These are phyloP conservation scores for Talaromyces borbonicus DNA, from an alignment of 495 filamentous ascomycete genomes.

Conservation along the genomic window DNA sequence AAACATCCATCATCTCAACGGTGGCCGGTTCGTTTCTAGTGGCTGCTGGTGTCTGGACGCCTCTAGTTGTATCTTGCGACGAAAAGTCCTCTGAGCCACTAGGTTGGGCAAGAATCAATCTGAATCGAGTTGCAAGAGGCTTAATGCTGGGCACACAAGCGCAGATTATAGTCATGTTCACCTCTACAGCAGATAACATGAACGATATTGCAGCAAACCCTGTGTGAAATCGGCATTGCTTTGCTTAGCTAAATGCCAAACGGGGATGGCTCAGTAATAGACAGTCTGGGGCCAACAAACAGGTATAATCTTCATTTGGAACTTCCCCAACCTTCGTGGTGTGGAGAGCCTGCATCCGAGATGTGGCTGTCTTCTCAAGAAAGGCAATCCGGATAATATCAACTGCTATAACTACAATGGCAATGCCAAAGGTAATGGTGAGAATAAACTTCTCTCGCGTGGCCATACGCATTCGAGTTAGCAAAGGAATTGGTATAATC, in stretches of 20 bases:
- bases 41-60: slow-evolving; percentile 2
- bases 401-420: slow-evolving; percentile 61
- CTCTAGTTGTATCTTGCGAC: slow-evolving; percentile 20
- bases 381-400: slow-evolving; percentile 86
- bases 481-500: slow-evolving; percentile 61
- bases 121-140: slow-evolving; percentile 68
- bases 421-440: slow-evolving; percentile 55
- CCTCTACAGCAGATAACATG: slow-evolving; percentile 88
- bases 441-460: slow-evolving; percentile 61
- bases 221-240: too few species aligned
- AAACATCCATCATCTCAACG: slow-evolving; percentile 24
- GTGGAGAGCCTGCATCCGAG: slow-evolving; percentile 11
- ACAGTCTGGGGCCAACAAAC: slow-evolving; percentile 31
- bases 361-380: slow-evolving; percentile 60
- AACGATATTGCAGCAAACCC: slow-evolving; percentile 70
- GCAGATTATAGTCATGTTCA: slow-evolving; percentile 80
- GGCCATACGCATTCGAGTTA: slow-evolving; percentile 62
- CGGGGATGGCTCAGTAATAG: background rate
- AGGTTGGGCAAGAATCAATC: too few species aligned
- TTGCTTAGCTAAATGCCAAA: background rate
- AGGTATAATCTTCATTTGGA: slow-evolving; percentile 40
- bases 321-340: background rate
- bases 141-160: slow-evolving; percentile 87
- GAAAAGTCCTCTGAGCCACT: slow-evolving; percentile 59
- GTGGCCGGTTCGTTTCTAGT: slow-evolving; percentile 7